phyloP scores from a whole-genome alignment of 2,329 filamentous ascomycete species.

The Ustulina deusta region DNA sequence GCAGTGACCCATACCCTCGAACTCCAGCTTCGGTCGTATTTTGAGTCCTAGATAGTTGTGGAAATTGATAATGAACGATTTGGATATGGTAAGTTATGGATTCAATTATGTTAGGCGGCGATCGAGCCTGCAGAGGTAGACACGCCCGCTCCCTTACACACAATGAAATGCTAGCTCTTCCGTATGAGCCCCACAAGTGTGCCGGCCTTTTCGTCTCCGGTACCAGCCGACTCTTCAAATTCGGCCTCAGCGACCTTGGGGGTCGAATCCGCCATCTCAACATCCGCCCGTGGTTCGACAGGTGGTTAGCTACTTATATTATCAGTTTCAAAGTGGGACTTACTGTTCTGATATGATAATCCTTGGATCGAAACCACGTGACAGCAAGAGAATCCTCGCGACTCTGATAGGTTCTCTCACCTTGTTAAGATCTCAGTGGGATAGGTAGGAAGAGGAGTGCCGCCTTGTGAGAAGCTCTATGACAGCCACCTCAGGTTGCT shows the following conservation, averaged over 20 bases:
- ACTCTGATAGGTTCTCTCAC: slow-evolving; percentile 12
- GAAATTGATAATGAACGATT: slow-evolving; percentile 56
- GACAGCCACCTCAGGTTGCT: background rate
- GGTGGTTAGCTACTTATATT: background rate
- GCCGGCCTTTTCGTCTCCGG: slow-evolving; percentile 54
- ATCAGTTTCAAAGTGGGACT: background rate
- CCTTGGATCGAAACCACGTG: slow-evolving; percentile 21
- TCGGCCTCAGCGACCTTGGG: slow-evolving; percentile 42
- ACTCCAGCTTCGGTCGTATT: slow-evolving; percentile 52
- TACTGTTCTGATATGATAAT: slow-evolving; percentile 1
- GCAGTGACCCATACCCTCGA: slow-evolving; percentile 63
- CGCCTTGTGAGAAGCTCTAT: background rate
- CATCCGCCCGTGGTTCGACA: background rate
- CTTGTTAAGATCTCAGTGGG: background rate
- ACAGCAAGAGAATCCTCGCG: background rate
- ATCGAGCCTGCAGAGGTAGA: slow-evolving; percentile 59
- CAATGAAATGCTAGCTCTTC: slow-evolving; percentile 60
- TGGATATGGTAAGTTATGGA: slow-evolving; percentile 35
- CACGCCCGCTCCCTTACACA: slow-evolving; percentile 61
- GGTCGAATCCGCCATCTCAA: slow-evolving; percentile 41
- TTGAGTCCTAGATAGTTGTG: slow-evolving; percentile 47
- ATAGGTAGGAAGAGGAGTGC: background rate
- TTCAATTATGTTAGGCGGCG: too few relatives aligned
- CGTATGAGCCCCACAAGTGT: slow-evolving; percentile 54
- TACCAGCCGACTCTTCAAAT: slow-evolving; percentile 47